Evolutionary conservation across 768 basidiomycete genomes (phyloP), one percentile per base, ranked within the genome.

Genomic region (Mycena venus): DNA sequence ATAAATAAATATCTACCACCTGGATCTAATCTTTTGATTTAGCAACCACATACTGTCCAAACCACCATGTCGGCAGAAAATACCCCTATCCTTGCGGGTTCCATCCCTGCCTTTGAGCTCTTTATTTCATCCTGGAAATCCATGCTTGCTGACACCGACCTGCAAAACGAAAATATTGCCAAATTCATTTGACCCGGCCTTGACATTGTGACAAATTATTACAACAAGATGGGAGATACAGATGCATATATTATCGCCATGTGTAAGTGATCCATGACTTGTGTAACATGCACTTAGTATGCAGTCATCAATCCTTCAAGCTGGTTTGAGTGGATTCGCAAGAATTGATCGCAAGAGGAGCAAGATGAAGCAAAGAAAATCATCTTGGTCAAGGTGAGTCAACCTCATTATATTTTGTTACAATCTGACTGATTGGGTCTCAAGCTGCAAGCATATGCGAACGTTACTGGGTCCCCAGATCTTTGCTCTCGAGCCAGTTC

Each of bases 21-120:
- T 36, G 36, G 36, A 36, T 36, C 36, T 36, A 36, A 36, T 44
- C 42, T 19, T 44, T 44, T 44, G 42, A 44, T 44, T 44, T 61
- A 61, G 59, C 36, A 61, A 61, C 59, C 38, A 42, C 59, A 61
- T 42, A 40, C 25, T 9, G 59, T 61, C 23, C 59, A 61, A 61
- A 42, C 59, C n/a, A 40, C 59, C 9, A 61, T 38, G 59, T 38
- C 59, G 14, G 59, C 36, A 23, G 59, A 61, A 61, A 60, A 60
- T 38, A 60, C 58, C 58, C n/a, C 58, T 23, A 60, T 60, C 32
- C 58, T 60, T 38, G 58, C 58, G 3, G 36, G 36, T 36, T 36
- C 12, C 12, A 60, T 60, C 58, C 58, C 58, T n/a, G 34, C 58
- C n/a, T 61, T 61, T 19, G 38, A 61, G 36, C 40, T 61, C 36